Evolutionary conservation across 2,329 filamentous ascomycete species (phyloP).

Genomic region (Calonectria ilicicola): DNA sequence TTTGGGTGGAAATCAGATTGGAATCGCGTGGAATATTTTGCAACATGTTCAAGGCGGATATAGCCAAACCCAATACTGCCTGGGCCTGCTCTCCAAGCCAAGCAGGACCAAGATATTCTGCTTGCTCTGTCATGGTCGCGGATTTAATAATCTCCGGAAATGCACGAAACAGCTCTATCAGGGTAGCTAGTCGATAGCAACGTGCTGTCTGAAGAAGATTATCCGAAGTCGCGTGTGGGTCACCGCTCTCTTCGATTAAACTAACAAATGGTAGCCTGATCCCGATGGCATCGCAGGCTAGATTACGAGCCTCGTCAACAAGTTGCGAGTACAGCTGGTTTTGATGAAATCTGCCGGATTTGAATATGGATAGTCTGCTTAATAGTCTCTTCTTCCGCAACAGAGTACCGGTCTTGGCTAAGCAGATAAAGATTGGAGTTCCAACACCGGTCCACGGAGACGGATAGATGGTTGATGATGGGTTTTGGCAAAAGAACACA

Average conservation of each 20-base stretch:
- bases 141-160: slow-evolving; percentile 20
- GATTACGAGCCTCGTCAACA: not conserved
- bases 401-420: slow-evolving; percentile 13
- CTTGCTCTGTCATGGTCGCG: not conserved
- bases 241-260: slow-evolving; percentile 21
- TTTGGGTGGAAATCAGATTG: slow-evolving; percentile 22
- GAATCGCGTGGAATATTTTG: slow-evolving; percentile 20
- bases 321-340: slow-evolving; percentile 5
- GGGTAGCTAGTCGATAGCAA: slow-evolving; percentile 19
- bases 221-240: slow-evolving; percentile 6
- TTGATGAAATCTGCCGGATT: not conserved
- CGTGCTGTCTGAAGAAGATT: slow-evolving; percentile 18
- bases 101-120: not conserved
- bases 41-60: slow-evolving; percentile 5
- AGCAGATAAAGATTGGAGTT: slow-evolving; percentile 12
- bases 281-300: slow-evolving; percentile 10
- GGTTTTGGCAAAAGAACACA: not conserved
- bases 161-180: slow-evolving; percentile 21
- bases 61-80: not conserved
- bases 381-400: slow-evolving; percentile 22
- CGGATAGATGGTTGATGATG: not conserved
- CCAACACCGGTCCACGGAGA: slow-evolving; percentile 31
- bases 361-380: slow-evolving; percentile 7
- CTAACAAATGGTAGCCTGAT: slow-evolving; percentile 11
- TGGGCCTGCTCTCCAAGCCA: not conserved